A percentile compares a stretch with the other conserved stretches of the same genome.
phyloP scores from a whole-genome alignment of 345 rosid species.

The Populus ilicifolia region DNA sequence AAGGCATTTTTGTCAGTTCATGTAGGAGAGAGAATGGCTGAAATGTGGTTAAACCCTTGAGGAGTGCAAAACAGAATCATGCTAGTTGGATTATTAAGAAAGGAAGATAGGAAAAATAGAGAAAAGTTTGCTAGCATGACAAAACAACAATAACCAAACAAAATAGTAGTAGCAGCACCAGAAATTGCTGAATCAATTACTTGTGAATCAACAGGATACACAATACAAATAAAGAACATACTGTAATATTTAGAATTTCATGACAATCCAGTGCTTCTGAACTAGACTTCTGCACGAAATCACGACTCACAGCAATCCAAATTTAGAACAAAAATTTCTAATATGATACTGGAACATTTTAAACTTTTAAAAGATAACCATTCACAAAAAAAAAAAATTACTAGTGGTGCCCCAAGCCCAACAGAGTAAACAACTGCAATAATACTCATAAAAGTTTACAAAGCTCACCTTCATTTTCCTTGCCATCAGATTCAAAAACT shows the following conservation, averaged over 20 bases:
- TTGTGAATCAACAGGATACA: neutral
- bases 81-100: neutral
- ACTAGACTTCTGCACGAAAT: neutral
- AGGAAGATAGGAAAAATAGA: neutral
- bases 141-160: neutral
- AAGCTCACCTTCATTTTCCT: conserved; percentile 37
- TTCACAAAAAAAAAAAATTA: too few relatives aligned
- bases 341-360: neutral
- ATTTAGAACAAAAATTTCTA: neutral
- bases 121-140: neutral
- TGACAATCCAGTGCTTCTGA: neutral
- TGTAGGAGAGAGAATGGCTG: too few relatives aligned
- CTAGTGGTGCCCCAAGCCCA: neutral
- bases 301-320: neutral
- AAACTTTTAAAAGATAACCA: neutral
- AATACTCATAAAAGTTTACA: too few relatives aligned
- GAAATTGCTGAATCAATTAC: neutral
- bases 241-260: too few relatives aligned
- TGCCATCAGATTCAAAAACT: conserved; percentile 51
- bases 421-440: neutral
- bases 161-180: too few relatives aligned
- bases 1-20: too few relatives aligned
- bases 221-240: too few relatives aligned
- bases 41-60: too few relatives aligned
- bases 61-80: neutral